A percentile compares a stretch with the other conserved stretches of the same genome.
Evolutionary conservation across 1,284 basidiomycete genomes (phyloP).

Genomic region (Trichosporon inkin): DNA sequence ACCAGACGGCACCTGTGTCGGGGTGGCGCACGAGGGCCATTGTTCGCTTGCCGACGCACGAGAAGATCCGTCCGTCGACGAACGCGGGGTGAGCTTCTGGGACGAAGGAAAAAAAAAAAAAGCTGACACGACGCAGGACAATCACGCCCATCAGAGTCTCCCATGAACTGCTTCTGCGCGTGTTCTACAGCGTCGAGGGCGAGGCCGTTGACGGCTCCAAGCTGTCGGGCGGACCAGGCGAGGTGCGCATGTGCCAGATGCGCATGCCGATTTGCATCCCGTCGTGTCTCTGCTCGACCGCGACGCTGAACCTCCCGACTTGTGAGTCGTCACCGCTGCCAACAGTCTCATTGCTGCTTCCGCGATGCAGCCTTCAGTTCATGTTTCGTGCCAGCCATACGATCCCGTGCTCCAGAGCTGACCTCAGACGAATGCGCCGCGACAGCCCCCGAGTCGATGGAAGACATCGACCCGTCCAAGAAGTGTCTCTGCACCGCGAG

Average conservation of each 20-base stretch:
- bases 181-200: slow-evolving; percentile 49
- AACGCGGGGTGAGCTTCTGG: slow-evolving; percentile 37
- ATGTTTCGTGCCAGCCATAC: neutral
- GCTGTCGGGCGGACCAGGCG: slow-evolving; percentile 38
- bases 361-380: neutral
- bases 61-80: slow-evolving; percentile 46
- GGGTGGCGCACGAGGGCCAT: slow-evolving; percentile 39
- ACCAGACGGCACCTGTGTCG: slow-evolving; percentile 9
- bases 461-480: slow-evolving; percentile 25
- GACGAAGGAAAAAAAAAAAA: too few species aligned
- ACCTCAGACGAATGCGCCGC: slow-evolving; percentile 22
- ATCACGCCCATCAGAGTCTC: slow-evolving; percentile 47
- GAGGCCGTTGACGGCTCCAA: slow-evolving; percentile 26
- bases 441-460: slow-evolving; percentile 15
- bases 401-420: too few species aligned
- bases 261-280: slow-evolving; percentile 40
- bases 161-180: slow-evolving; percentile 42
- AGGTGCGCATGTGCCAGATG: slow-evolving; percentile 44
- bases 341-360: neutral
- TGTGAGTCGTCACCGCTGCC: slow-evolving; percentile 27
- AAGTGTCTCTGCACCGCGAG: slow-evolving; percentile 35
- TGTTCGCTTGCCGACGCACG: slow-evolving; percentile 44
- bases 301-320: slow-evolving; percentile 38
- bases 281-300: slow-evolving; percentile 38
- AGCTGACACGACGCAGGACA: slow-evolving; percentile 19